phyloP scores from a whole-genome alignment of 192 early-diverging fungal genomes.

The Jimgerdemannia flammicorona region DNA sequence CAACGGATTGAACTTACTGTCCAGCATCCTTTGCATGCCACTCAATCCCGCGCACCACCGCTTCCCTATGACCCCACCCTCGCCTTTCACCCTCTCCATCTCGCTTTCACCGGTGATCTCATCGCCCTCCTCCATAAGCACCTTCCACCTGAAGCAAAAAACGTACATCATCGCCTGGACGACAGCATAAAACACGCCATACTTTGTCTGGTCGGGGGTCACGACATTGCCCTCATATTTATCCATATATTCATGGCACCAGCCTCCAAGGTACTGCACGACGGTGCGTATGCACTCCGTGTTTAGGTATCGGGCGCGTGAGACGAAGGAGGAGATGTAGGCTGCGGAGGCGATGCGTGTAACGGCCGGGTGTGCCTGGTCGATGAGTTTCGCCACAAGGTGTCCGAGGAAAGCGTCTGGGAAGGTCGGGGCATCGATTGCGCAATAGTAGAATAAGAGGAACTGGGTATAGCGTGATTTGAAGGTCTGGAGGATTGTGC shows the following conservation, averaged over 20 bases:
- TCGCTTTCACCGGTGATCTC: slow-evolving; percentile 25
- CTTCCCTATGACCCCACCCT: slow-evolving; percentile 26
- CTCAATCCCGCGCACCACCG: slow-evolving; percentile 63
- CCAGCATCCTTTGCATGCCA: slow-evolving; percentile 69
- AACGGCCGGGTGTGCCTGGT: slow-evolving; percentile 56
- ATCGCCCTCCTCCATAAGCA: slow-evolving; percentile 49
- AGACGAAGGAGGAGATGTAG: slow-evolving; percentile 86
- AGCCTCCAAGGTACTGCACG: slow-evolving; percentile 64
- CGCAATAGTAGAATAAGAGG: slow-evolving; percentile 78
- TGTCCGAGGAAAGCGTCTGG: slow-evolving; percentile 78
- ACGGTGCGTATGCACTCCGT: slow-evolving; percentile 55
- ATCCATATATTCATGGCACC: slow-evolving; percentile 67
- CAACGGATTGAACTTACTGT: slow-evolving; percentile 77
- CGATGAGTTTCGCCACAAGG: slow-evolving; percentile 57
- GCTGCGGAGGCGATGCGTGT: slow-evolving; percentile 74
- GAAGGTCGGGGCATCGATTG: slow-evolving; percentile 55
- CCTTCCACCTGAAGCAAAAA: slow-evolving; percentile 93
- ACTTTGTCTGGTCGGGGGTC: slow-evolving; percentile 53
- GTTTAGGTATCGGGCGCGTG: slow-evolving; percentile 81
- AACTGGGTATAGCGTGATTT: slow-evolving; percentile 92
- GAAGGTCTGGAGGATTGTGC: slow-evolving; percentile 78
- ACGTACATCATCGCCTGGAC: slow-evolving; percentile 90
- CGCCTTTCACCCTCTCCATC: not conserved
- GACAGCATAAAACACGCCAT: slow-evolving; percentile 81
- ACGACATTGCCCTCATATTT: slow-evolving; percentile 45